A percentile compares a stretch with the other conserved stretches of the same genome.
These are phyloP conservation scores for Teunomyces lycoperdinae DNA, from an alignment of 805 yeast species.

Conservation along the genomic window DNA sequence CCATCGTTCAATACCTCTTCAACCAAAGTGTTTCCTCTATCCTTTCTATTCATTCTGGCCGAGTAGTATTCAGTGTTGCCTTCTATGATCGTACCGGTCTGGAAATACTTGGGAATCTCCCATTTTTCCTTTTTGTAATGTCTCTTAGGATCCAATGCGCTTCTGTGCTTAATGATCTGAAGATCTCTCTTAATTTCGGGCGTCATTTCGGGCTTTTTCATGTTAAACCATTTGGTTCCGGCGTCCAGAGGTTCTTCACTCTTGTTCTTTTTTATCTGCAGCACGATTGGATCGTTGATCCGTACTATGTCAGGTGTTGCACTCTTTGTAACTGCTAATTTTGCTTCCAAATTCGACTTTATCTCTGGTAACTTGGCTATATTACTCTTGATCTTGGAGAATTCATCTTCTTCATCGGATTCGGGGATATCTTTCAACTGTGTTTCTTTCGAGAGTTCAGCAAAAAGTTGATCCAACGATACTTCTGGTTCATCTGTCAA, in stretches of 20 bases:
- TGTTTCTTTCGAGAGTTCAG: constrained; percentile 26
- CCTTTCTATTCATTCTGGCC: constrained; percentile 61
- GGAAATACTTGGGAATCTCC: constrained; percentile 75
- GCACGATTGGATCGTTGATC: constrained; percentile 47
- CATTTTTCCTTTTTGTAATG: constrained; percentile 87
- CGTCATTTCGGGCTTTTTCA: constrained; percentile 76
- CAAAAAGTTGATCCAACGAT: constrained; percentile 32
- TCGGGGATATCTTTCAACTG: constrained; percentile 7
- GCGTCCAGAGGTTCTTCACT: constrained; percentile 26
- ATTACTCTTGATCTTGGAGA: constrained; percentile 33
- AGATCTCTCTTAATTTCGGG: constrained; percentile 73
- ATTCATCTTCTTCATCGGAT: constrained; percentile 16
- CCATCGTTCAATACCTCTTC: constrained; percentile 79
- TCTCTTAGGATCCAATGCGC: constrained; percentile 91
- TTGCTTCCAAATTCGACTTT: constrained; percentile 25
- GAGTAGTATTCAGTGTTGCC: constrained; percentile 78
- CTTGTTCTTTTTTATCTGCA: constrained; percentile 15
- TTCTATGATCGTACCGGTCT: constrained; percentile 84
- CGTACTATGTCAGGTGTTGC: constrained; percentile 21
- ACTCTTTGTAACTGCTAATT: constrained; percentile 14
- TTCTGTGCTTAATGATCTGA: constrained; percentile 76
- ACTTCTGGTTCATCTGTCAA: constrained; percentile 8
- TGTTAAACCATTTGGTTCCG: constrained; percentile 73
- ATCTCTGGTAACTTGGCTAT: constrained; percentile 42
- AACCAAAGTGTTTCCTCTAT: constrained; percentile 74